Base-by-base conservation (phyloP, 2,329 filamentous ascomycete species). In the Amphichorda felina region DNA sequence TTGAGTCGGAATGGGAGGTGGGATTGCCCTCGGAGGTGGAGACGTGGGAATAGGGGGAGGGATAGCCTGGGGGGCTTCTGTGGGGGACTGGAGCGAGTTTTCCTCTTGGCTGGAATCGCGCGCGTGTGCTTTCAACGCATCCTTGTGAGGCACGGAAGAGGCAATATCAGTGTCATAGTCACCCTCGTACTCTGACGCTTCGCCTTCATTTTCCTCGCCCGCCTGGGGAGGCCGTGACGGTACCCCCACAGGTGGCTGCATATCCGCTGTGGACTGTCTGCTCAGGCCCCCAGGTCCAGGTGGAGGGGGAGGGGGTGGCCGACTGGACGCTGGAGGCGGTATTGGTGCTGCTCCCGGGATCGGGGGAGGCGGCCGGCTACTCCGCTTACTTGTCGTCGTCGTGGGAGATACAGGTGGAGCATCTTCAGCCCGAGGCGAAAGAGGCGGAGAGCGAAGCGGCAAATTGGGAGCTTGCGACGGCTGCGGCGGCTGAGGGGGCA, bases 131-230 rank as follows among this genome's bases (percentile, higher is more conserved):
- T 89, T 94, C 41, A 96, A 59, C 1, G 89, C 88, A 60, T 94
- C 89, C 58, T 94, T 95, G 57, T 94, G 86, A 38, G 83, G 85
- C n/a, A 76, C 86, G 8, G 85, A 81, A n/a, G 88, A 85, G 2
- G 82, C 88, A 51, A 96, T 96, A 53, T 96, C 91, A 6, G 91
- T 96, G 48, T 96, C 91, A 53, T 96, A 96, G 51, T 96, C 91
- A 6, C 89, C 91, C 53, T 98, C 91, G 50, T 96, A 96, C 51
- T 95, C 89, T 0, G 86, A 93, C 24, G 86, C 72, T 49, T 93
- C 87, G 40, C 82, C 85, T 18, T 76, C 79, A 11, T 80, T 79
- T 22, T 77, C 77, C 22, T 82, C 79, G 17, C 61, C 70, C 41
- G 63, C 63, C 38, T 61, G 56, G 8, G 50, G 45, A 9, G 57